Percentiles rank a stretch among this genome's conserved stretches.
Evolutionary conservation across 768 basidiomycete species (phyloP).

Genomic region (Termitomyces eurrhizus): DNA sequence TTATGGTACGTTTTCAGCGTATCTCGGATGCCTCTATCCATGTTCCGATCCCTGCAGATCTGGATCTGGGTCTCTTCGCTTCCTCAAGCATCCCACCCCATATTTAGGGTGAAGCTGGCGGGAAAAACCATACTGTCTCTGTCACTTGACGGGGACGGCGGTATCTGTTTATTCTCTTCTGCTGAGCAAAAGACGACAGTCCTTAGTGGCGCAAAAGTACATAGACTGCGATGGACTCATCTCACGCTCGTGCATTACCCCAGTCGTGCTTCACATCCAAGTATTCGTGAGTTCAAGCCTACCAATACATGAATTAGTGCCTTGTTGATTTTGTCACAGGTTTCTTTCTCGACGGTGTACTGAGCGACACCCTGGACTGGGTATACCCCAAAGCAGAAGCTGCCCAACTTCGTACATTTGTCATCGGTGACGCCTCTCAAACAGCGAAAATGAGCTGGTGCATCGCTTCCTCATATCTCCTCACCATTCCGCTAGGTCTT

Average conservation of each 20-base stretch:
- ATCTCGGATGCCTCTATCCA: neutral
- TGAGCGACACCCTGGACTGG: conserved; percentile 61
- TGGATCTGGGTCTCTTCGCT: conserved; percentile 47
- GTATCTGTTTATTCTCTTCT: conserved; percentile 43
- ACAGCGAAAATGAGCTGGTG: conserved; percentile 58
- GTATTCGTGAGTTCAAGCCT: conserved; percentile 45
- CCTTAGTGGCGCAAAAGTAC: conserved; percentile 44
- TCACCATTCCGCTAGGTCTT: conserved; percentile 56
- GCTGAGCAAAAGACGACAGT: conserved; percentile 34
- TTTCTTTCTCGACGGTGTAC: conserved; percentile 69
- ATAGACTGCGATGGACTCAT: conserved; percentile 69
- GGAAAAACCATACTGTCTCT: conserved; percentile 37
- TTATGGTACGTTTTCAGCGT: conserved; percentile 46
- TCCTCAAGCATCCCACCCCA: conserved; percentile 28
- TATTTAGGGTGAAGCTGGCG: conserved; percentile 34
- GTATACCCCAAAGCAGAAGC: conserved; percentile 54
- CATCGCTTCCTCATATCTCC: conserved; percentile 59
- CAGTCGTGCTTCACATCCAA: conserved; percentile 48
- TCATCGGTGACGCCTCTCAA: conserved; percentile 50
- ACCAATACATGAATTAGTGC: neutral
- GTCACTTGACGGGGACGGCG: conserved; percentile 51
- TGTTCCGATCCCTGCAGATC: conserved; percentile 26
- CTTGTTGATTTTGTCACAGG: conserved; percentile 34
- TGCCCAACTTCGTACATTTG: conserved; percentile 37
- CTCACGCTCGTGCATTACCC: conserved; percentile 64